phyloP scores from a whole-genome alignment of 1,139 yeast species.

The Groenewaldozyma auringiensis region DNA sequence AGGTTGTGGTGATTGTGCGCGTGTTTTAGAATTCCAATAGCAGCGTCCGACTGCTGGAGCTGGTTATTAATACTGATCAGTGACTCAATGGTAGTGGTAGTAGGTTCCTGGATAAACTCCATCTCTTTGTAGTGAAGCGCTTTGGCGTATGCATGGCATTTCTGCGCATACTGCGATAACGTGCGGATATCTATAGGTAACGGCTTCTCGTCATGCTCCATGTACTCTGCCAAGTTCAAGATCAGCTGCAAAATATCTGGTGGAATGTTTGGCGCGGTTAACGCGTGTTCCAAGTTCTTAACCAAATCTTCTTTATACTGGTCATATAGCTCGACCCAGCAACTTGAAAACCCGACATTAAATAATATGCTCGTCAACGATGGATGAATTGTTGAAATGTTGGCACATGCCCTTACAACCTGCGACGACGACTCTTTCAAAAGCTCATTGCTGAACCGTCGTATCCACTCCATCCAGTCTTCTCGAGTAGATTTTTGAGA shows the following conservation, averaged over 20 bases:
- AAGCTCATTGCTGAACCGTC: constrained; percentile 75
- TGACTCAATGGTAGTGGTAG: constrained; percentile 87
- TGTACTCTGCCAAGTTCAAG: constrained; percentile 83
- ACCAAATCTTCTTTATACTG: constrained; percentile 88
- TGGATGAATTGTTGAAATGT: constrained; percentile 77
- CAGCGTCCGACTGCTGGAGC: constrained; percentile 94
- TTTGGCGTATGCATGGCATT: constrained; percentile 96
- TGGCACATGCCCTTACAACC: constrained; percentile 89
- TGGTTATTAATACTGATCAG: constrained; percentile 89
- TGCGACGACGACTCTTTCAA: constrained; percentile 92
- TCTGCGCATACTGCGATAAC: constrained; percentile 85
- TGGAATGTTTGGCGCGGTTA: constrained; percentile 85
- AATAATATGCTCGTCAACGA: constrained; percentile 88
- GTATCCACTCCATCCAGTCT: constrained; percentile 98
- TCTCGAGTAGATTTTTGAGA: constrained; percentile 82
- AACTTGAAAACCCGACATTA: constrained; percentile 91
- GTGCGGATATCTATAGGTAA: constrained; percentile 86
- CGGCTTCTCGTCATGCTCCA: constrained; percentile 96
- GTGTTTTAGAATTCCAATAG: constrained; percentile 90
- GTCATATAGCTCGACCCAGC: constrained; percentile 92
- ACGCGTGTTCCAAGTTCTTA: constrained; percentile 75
- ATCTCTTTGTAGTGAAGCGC: constrained; percentile 93
- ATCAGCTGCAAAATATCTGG: constrained; percentile 92
- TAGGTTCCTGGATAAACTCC: constrained; percentile 89
- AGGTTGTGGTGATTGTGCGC: constrained; percentile 91